A percentile compares a stretch with the other conserved stretches of the same genome.
These are phyloP conservation scores for Aspergillus cristatus DNA, from an alignment of 495 filamentous ascomycete species.

Conservation along the genomic window DNA sequence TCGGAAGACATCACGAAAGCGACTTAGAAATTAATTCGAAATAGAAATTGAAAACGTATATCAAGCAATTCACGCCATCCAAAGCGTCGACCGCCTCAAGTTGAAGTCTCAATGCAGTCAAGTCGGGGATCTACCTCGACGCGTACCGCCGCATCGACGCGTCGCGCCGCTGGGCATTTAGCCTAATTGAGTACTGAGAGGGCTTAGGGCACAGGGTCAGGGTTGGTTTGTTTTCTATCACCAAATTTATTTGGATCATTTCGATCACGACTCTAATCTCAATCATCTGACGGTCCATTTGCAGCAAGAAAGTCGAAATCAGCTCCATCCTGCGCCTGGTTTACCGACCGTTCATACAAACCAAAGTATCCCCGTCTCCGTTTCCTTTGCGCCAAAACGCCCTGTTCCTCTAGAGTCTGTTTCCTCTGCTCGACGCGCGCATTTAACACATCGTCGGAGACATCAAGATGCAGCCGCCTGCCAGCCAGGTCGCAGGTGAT, in stretches of 20 bases:
- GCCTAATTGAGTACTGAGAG: constrained; percentile 20
- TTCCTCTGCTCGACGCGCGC: constrained; percentile 28
- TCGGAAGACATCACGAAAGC: constrained; percentile 28
- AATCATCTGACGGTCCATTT: constrained; percentile 8
- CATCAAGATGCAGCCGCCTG: constrained; percentile 34
- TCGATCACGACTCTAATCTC: no score
- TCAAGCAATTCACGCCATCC: background rate
- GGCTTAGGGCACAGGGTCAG: constrained; percentile 33
- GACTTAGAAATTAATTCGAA: background rate
- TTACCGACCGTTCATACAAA: constrained; percentile 55
- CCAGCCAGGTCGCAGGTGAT: constrained; percentile 45
- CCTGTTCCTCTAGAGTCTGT: constrained; percentile 7
- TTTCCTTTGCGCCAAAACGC: constrained; percentile 26
- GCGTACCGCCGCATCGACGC: constrained; percentile 18
- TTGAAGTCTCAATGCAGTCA: background rate
- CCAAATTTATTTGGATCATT: no score
- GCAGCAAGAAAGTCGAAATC: constrained; percentile 60
- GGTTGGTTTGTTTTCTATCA: constrained; percentile 2
- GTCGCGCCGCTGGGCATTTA: constrained; percentile 19
- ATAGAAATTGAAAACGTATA: background rate
- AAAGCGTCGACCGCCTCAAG: background rate
- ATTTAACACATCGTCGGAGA: constrained; percentile 39
- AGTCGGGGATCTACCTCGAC: constrained; percentile 5
- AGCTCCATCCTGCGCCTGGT: constrained; percentile 52
- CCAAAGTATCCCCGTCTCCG: constrained; percentile 50